Conservation (phyloP, 345 rosid genomes). For the Conringia planisiliqua region DNA sequence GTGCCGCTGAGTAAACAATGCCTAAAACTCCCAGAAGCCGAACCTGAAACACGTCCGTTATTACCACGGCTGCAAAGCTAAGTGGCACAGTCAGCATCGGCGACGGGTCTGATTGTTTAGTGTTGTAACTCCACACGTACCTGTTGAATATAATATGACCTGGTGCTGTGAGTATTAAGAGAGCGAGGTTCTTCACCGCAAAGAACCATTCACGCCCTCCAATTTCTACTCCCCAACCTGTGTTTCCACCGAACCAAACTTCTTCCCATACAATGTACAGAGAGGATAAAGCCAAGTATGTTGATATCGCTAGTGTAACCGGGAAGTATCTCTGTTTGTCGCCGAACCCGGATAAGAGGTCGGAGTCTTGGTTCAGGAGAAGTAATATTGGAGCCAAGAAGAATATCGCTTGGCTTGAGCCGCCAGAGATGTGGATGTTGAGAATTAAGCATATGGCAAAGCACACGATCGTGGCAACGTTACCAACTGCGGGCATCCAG, state of each 20-base stretch:
- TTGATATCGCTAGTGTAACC: conserved; percentile 65
- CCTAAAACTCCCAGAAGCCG: conserved; percentile 81
- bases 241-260: conserved; percentile 74
- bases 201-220: conserved; percentile 97
- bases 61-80: conserved; percentile 80
- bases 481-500: conserved; percentile 99
- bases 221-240: conserved; percentile 85
- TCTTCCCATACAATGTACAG: conserved; percentile 79
- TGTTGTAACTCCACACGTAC: conserved; percentile 80
- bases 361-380: conserved; percentile 97
- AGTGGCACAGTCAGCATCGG: conserved; percentile 83
- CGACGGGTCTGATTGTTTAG: conserved; percentile 56
- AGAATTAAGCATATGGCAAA: conserved; percentile 92
- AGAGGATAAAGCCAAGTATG: conserved; percentile 67
- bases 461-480: conserved; percentile 91
- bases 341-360: conserved; percentile 92
- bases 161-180: conserved; percentile 80
- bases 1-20: conserved; percentile 68
- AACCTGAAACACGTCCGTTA: conserved; percentile 81
- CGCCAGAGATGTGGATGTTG: conserved; percentile 76
- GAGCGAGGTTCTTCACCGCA: conserved; percentile 84
- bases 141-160: conserved; percentile 89
- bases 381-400: conserved; percentile 92
- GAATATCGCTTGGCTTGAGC: conserved; percentile 94
- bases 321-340: conserved; percentile 99